A percentile compares a stretch with the other conserved stretches of the same genome.
These are phyloP conservation scores for Vigna nakashimae DNA, from an alignment of 306 rosid species.

Conservation along the genomic window DNA sequence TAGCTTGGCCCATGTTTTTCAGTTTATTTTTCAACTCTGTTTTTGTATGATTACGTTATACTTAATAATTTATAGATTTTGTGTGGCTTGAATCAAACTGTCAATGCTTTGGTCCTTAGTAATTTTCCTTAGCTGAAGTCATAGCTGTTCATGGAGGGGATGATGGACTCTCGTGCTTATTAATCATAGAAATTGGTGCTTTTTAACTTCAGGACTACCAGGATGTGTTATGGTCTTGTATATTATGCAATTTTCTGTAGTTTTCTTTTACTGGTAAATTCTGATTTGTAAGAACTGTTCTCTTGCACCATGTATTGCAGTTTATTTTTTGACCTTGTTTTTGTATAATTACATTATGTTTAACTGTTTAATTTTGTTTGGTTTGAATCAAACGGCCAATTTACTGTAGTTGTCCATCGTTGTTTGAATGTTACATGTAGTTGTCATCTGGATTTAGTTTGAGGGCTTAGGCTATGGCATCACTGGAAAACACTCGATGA, in stretches of 20 bases:
- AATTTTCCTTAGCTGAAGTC: background rate
- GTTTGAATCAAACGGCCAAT: conserved; percentile 14
- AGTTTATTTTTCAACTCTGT: too few relatives aligned
- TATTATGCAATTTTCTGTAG: conserved; percentile 19
- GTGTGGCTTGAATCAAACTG: too few relatives aligned
- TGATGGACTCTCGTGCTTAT: conserved; percentile 14
- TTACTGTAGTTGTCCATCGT: conserved; percentile 3
- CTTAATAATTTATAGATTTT: too few relatives aligned
- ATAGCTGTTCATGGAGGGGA: background rate
- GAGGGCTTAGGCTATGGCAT: conserved; percentile 32
- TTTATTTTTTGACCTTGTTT: background rate
- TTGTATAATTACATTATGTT: background rate
- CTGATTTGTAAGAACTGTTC: background rate
- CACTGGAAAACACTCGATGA: conserved; percentile 35
- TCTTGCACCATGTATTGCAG: background rate
- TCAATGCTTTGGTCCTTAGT: too few relatives aligned
- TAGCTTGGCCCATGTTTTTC: too few relatives aligned
- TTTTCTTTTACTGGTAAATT: background rate
- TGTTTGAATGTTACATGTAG: conserved; percentile 32
- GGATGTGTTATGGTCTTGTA: background rate
- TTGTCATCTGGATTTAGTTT: conserved; percentile 10
- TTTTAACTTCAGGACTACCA: background rate
- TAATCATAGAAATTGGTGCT: background rate
- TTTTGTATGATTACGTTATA: too few relatives aligned
- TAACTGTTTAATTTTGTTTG: conserved; percentile 30